A percentile compares a stretch with the other conserved stretches of the same genome.
Evolutionary conservation across 1,284 basidiomycete species (phyloP).

Genomic region (Heterobasidion parviporum): DNA sequence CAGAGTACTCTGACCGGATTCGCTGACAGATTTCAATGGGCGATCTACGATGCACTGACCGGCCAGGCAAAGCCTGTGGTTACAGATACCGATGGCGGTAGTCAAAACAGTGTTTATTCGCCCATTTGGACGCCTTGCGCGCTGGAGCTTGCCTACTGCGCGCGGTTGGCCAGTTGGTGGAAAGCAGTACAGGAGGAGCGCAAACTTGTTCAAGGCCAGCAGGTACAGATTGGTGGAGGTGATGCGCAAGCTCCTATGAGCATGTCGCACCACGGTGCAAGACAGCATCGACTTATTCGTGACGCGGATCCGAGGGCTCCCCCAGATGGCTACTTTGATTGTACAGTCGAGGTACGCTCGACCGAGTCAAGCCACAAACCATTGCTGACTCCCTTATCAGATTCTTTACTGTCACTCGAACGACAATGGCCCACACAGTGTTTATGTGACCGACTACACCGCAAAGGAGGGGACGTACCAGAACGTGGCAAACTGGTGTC

Average conservation of each 20-base stretch:
- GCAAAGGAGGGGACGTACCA: conserved; percentile 24
- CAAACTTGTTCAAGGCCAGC: conserved; percentile 13
- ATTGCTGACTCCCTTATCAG: conserved; percentile 21
- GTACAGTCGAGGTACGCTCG: conserved; percentile 52
- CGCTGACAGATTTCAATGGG: conserved; percentile 20
- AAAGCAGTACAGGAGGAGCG: conserved; percentile 19
- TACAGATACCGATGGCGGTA: not conserved
- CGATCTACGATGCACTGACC: conserved; percentile 16
- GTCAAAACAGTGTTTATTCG: conserved; percentile 18
- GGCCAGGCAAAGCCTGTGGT: not conserved
- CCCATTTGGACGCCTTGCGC: conserved; percentile 22
- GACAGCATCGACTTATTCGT: conserved; percentile 41
- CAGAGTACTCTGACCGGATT: conserved; percentile 22
- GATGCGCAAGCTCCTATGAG: not conserved
- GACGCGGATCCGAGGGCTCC: conserved; percentile 36
- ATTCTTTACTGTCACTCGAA: conserved; percentile 36
- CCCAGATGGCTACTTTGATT: conserved; percentile 50
- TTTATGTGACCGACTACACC: conserved; percentile 70
- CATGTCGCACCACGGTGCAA: conserved; percentile 7
- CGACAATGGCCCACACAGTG: conserved; percentile 21
- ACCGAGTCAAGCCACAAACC: not conserved
- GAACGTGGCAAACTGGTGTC: conserved; percentile 38
- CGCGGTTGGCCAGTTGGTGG: conserved; percentile 49
- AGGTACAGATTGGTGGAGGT: conserved; percentile 15
- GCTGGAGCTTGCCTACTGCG: conserved; percentile 27